phyloP scores from a whole-genome alignment of 768 basidiomycete genomes.

The Rubroboletus pulcherrimus region DNA sequence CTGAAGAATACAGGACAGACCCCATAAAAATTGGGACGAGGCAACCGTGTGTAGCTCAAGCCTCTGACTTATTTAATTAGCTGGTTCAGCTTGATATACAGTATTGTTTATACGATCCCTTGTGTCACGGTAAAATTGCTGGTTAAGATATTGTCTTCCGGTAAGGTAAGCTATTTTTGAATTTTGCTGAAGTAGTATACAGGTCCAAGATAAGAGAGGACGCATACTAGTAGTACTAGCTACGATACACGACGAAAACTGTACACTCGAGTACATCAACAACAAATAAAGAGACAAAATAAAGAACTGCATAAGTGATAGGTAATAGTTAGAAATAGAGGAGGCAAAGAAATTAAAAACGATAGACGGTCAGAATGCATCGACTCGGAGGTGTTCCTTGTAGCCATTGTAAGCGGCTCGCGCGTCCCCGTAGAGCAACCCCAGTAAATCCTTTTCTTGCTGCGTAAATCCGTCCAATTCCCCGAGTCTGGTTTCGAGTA shows the following conservation, averaged over 20 bases:
- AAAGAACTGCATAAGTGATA: background rate
- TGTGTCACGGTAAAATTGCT: too few species aligned
- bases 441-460: constrained; percentile 8
- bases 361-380: background rate
- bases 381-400: constrained; percentile 1
- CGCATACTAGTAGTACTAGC: background rate
- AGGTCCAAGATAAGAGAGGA: background rate
- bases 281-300: background rate
- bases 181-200: background rate
- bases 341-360: background rate
- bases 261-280: too few species aligned
- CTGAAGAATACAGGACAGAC: background rate
- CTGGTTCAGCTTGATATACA: too few species aligned
- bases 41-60: too few species aligned
- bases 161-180: too few species aligned
- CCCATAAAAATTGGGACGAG: background rate
- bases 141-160: too few species aligned
- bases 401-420: constrained; percentile 11
- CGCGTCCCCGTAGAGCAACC: constrained; percentile 12
- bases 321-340: background rate
- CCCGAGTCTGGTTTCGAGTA: background rate
- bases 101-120: too few species aligned
- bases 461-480: constrained; percentile 1
- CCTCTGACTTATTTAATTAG: too few species aligned
- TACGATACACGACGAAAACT: too few species aligned